These are phyloP conservation scores for Ceratorhiza oryzae-sativae DNA, from an alignment of 1,284 basidiomycete genomes.

Conservation along the genomic window DNA sequence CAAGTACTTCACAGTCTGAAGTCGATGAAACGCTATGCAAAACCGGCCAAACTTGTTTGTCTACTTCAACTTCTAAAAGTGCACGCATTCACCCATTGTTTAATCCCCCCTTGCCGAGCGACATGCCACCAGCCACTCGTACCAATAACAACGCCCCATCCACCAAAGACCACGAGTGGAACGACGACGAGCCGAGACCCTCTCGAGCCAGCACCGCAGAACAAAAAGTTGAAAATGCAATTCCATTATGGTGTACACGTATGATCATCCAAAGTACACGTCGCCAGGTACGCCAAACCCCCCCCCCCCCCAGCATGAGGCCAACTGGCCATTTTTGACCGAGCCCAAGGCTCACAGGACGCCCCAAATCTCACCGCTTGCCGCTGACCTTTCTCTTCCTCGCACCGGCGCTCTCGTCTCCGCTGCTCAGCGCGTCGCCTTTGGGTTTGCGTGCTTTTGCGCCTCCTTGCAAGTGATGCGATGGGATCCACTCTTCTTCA, in stretches of 20 bases:
- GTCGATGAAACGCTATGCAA: too few species aligned
- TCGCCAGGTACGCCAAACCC: not conserved
- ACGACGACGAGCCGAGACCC: not conserved
- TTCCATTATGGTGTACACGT: slow-evolving; percentile 28
- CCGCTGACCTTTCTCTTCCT: slow-evolving; percentile 34
- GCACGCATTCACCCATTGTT: too few species aligned
- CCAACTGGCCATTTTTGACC: slow-evolving; percentile 18
- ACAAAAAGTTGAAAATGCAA: not conserved
- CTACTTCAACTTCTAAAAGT: too few species aligned
- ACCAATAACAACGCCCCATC: not conserved
- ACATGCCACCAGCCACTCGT: too few species aligned
- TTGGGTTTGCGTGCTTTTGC: slow-evolving; percentile 58
- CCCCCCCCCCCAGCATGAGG: not conserved
- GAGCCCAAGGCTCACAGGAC: not conserved
- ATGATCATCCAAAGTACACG: slow-evolving; percentile 17
- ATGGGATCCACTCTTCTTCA: slow-evolving; percentile 92
- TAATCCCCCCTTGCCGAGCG: too few species aligned
- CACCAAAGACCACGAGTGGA: not conserved
- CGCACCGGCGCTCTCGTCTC: slow-evolving; percentile 59
- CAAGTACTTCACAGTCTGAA: too few species aligned
- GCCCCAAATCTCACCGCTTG: slow-evolving; percentile 11
- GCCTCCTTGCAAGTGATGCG: slow-evolving; percentile 78
- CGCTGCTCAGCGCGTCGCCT: slow-evolving; percentile 59
- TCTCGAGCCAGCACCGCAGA: not conserved
- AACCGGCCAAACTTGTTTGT: too few species aligned